Evolutionary conservation across 805 yeast species (phyloP), one percentile per base, ranked within the genome.

Genomic region (Hanseniaspora mollemarum): DNA sequence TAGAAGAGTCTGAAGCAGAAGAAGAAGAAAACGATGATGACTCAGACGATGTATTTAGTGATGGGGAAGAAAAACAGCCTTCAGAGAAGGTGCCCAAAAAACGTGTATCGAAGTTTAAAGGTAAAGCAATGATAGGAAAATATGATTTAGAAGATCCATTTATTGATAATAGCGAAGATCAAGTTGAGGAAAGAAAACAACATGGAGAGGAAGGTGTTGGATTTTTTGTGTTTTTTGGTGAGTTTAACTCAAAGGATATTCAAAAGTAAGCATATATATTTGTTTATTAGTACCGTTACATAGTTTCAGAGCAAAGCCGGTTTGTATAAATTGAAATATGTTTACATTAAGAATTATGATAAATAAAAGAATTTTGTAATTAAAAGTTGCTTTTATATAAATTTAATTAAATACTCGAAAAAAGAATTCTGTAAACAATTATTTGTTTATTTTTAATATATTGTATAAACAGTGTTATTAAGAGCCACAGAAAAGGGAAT

Each of bases 91-190:
- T 64, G 72, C 54, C 64, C 66, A 43, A 48, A 48, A 73, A 71
- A 60, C 37, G 51, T 32, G 51, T 48, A 9, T 48, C 51, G 16
- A 42, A 37, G 13, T 48, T 36, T 26, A 71, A 71, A 58, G 72
- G 76, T 36, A 82, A 82, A 59, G 75, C 87, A 49, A 77, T 83
- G 56, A 86, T 87, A 32, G 96, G 96, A 2, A 87, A 85, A 61
- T 92, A 92, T 65, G 98, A 92, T 62, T 71, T 77, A 44, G 80
- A 84, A 54, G 99, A 92, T 65, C 98, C 97, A 2, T 92, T 92
- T 60, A 92, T 92, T 53, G 99, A 92, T 67, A 98, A 92, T 66
- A 76, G 86, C 15, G 99, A 92, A 66, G 69, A 87, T 58, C 75
- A 78, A 52, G 83, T 92, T 83, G 98, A 92, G 66, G 96, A 88